Evolutionary conservation across 2,329 filamentous ascomycete species (phyloP).

Genomic region (Penicillium sp.): DNA sequence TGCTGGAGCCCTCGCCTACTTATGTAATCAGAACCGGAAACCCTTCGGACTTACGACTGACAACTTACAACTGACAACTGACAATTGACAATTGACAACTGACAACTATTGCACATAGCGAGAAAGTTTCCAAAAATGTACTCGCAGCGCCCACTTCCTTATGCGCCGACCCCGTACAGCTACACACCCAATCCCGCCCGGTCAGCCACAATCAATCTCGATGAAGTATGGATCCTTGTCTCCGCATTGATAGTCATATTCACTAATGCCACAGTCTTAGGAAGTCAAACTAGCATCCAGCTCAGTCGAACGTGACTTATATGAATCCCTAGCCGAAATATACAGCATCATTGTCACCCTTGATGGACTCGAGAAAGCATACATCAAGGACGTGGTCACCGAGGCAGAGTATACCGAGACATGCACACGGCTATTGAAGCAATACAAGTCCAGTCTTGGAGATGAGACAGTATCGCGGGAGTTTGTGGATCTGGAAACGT

Average conservation of each 20-base stretch:
- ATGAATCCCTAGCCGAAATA: conserved; percentile 91
- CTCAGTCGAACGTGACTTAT: conserved; percentile 78
- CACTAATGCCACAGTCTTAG: conserved; percentile 39
- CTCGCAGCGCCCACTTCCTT: conserved; percentile 55
- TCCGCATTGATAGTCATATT: conserved; percentile 9
- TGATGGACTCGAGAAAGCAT: conserved; percentile 91
- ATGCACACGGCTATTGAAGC: conserved; percentile 83
- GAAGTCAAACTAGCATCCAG: conserved; percentile 88
- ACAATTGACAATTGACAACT: neutral
- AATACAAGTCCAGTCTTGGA: conserved; percentile 88
- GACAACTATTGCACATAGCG: neutral
- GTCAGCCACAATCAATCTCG: conserved; percentile 83
- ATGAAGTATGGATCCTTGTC: conserved; percentile 55
- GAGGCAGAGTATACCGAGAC: conserved; percentile 93
- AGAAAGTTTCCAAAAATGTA: conserved; percentile 26
- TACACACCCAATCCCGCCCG: conserved; percentile 78
- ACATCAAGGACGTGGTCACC: conserved; percentile 85
- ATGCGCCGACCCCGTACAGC: conserved; percentile 82
- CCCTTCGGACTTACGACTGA: no score
- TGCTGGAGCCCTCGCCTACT: no score
- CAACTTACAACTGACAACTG: neutral
- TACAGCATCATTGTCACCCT: conserved; percentile 96
- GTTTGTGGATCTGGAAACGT: conserved; percentile 80
- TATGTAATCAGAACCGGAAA: no score
- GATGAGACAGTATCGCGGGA: conserved; percentile 84